Evolutionary conservation across 768 basidiomycete species (phyloP).

Genomic region (Astraeus odoratus): DNA sequence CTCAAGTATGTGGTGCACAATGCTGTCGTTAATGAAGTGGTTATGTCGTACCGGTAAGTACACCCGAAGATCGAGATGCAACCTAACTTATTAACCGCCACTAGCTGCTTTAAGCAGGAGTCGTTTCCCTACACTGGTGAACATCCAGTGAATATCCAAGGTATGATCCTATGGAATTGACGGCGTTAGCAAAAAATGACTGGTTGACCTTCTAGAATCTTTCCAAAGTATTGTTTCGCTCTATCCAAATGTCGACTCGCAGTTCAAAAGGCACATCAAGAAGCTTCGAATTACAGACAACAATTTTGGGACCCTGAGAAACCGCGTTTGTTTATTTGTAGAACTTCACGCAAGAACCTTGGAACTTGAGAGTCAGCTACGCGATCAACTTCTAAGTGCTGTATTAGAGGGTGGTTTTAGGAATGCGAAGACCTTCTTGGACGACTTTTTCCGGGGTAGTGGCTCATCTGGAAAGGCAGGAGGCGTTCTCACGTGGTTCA

Average conservation of each 20-base stretch:
- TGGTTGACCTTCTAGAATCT: slow-evolving; percentile 3
- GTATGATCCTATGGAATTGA: slow-evolving; percentile 3
- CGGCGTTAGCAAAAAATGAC: background rate
- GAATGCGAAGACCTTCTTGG: background rate
- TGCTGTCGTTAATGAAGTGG: slow-evolving; percentile 17
- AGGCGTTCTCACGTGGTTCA: too few relatives aligned
- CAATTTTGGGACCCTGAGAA: background rate
- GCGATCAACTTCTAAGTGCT: background rate
- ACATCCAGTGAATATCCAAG: background rate
- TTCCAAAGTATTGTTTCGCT: slow-evolving; percentile 3
- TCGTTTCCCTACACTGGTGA: slow-evolving; percentile 3
- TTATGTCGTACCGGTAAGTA: slow-evolving; percentile 20
- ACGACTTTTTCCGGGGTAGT: too few relatives aligned
- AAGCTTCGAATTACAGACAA: slow-evolving; percentile 8
- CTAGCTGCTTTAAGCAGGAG: slow-evolving; percentile 12
- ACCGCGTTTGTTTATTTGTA: background rate
- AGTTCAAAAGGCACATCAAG: slow-evolving; percentile 9
- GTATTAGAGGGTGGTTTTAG: background rate
- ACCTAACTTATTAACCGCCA: background rate
- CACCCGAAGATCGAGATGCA: background rate
- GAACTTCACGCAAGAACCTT: background rate
- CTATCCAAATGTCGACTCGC: slow-evolving; percentile 7
- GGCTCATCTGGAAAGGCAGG: too few relatives aligned
- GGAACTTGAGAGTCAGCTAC: background rate
- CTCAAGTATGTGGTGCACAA: slow-evolving; percentile 20